Evolutionary conservation across 2,329 filamentous ascomycete genomes (phyloP).

Genomic region (Plectosphaerella sp.): DNA sequence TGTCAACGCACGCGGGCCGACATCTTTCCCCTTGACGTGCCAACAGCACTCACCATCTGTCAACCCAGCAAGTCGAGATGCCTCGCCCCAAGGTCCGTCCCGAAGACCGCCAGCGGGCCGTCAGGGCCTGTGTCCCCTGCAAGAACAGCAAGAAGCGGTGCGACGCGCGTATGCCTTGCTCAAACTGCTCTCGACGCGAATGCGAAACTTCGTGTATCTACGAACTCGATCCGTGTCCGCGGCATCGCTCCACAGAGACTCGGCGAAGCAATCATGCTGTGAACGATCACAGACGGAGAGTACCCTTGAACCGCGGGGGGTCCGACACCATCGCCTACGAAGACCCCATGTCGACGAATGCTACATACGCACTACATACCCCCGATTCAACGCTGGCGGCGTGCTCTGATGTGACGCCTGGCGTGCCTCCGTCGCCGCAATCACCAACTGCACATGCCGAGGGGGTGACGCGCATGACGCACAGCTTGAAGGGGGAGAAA

Average conservation of each 20-base stretch:
- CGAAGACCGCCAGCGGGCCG: conserved; percentile 42
- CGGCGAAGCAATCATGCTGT: not conserved
- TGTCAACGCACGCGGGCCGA: too few relatives aligned
- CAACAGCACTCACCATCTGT: too few relatives aligned
- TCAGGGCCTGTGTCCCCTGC: conserved; percentile 43
- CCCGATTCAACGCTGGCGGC: not conserved
- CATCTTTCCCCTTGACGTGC: too few relatives aligned
- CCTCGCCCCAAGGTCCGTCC: conserved; percentile 47
- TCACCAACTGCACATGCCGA: not conserved
- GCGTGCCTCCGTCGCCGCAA: not conserved
- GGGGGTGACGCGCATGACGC: not conserved
- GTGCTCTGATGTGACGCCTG: not conserved
- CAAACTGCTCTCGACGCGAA: conserved; percentile 17
- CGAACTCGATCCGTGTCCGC: not conserved
- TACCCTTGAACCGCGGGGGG: not conserved
- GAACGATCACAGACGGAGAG: not conserved
- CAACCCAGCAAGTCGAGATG: conserved; percentile 25
- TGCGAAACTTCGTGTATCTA: not conserved
- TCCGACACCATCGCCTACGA: not conserved
- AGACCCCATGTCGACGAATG: not conserved
- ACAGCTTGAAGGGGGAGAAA: not conserved
- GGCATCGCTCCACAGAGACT: not conserved
- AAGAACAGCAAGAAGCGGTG: conserved; percentile 47
- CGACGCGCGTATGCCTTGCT: conserved; percentile 41
- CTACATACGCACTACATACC: not conserved